Base-by-base conservation (phyloP, 2,329 filamentous ascomycete genomes). In the Talaromyces sp. region DNA sequence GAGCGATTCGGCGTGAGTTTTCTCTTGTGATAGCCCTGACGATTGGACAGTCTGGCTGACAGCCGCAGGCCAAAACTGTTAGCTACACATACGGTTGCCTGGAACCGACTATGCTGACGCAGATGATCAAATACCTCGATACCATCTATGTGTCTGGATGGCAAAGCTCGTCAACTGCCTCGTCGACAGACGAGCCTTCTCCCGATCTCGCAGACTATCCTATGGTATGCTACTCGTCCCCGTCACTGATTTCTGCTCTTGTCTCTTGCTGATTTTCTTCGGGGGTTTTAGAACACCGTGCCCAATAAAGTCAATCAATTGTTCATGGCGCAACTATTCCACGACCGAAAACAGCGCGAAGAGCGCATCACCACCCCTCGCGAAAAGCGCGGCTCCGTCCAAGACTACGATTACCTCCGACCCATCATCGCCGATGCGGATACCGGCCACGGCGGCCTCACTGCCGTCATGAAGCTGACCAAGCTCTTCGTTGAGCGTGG, bases 381-480 rank as follows among this genome's bases (percentile, higher is more conserved):
- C 74, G 81, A 84, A 25, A 83, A 92, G 73, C 91, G 95, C 62
- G 79, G 81, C 69, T 88, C 87, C 66, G 80, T 95, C 58, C 81
- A 89, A 65, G 95, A 96, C 76, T 82, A 92, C 72, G 95, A 99
- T 81, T 99, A 95, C 80, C 87, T 99, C 55, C 89, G 95, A 21
- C 95, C 95, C 65, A 96, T 99, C 77, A 87, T 99, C 69, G 95
- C 95, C 64, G 95, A 99, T 78, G 95, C 93, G 57, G 95, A 99
- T 75, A 99, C 95, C 46, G 95, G 95, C 67, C 95, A 98, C 77
- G 95, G 95, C 73, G 95, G 95, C 73, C 83, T 99, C 66, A 98
- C 95, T n/a, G 95, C 95, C 62, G 90, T 98, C 71, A 98, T 99
- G 95, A 99, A 98, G 84, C 87, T 99, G 70, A 98, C 95, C 67